Percentiles rank a stretch among this genome's conserved stretches.
Evolutionary conservation across 805 yeast genomes (phyloP).

Genomic region (Saccharomycopsis schoenii): DNA sequence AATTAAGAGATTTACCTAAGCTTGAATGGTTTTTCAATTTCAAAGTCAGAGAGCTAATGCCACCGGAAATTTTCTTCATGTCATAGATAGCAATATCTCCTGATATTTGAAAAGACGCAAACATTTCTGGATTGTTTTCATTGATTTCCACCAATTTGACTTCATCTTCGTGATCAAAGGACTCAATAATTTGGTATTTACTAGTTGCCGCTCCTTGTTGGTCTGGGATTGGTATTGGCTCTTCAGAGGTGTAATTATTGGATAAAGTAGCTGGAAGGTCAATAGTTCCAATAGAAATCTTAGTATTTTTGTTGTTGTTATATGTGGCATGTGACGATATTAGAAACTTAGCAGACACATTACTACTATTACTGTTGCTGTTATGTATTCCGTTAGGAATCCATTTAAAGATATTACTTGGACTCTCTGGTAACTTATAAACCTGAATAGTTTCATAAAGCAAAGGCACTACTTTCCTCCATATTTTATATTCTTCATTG

Average conservation of each 20-base stretch:
- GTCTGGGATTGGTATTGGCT: slow-evolving; percentile 22
- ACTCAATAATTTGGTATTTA: slow-evolving; percentile 34
- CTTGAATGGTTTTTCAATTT: slow-evolving; percentile 40
- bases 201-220: slow-evolving; percentile 24
- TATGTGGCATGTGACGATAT: not conserved
- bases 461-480: slow-evolving; percentile 81
- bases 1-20: slow-evolving; percentile 66
- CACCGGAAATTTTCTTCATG: not conserved
- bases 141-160: not conserved
- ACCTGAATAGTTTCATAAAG: slow-evolving; percentile 68
- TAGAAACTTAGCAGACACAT: slow-evolving; percentile 5
- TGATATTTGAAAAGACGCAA: slow-evolving; percentile 18
- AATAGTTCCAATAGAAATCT: slow-evolving; percentile 4
- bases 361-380: slow-evolving; percentile 4
- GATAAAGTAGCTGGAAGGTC: slow-evolving; percentile 36
- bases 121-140: not conserved
- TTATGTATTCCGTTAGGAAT: slow-evolving; percentile 1
- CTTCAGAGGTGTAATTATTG: not conserved
- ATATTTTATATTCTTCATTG: slow-evolving; percentile 67
- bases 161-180: slow-evolving; percentile 12
- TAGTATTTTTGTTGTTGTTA: not conserved
- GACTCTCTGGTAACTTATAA: slow-evolving; percentile 25
- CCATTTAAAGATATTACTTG: slow-evolving; percentile 13
- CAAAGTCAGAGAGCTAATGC: slow-evolving; percentile 22
- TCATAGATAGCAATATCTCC: slow-evolving; percentile 14